Conservation (phyloP, 2,329 filamentous ascomycete genomes). For the Sporothrix humicola region DNA sequence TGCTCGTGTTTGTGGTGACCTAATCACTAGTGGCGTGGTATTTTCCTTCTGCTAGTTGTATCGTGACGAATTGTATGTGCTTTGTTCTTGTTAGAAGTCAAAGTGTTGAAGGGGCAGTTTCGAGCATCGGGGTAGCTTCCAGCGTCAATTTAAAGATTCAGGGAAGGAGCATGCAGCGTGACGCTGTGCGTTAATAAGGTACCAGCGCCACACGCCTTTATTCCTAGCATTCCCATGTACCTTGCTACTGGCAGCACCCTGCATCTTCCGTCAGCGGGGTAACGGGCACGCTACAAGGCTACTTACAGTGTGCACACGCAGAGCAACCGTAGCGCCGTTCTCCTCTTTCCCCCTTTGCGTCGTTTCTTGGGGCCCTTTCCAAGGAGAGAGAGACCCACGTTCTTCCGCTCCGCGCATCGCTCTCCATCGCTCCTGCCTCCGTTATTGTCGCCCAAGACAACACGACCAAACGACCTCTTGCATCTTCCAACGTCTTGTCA, state of each 20-base stretch:
- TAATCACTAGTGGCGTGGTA: not conserved
- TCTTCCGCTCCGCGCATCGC: slow-evolving; percentile 34
- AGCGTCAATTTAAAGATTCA: not conserved
- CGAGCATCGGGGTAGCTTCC: not conserved
- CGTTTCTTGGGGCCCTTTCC: not conserved
- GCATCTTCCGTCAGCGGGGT: slow-evolving; percentile 30
- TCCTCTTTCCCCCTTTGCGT: not conserved
- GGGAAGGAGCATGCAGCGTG: not conserved
- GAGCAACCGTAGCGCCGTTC: slow-evolving; percentile 24
- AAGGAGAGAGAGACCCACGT: slow-evolving; percentile 23
- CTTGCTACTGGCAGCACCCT: slow-evolving; percentile 4
- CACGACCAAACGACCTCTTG: not conserved
- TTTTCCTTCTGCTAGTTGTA: not conserved
- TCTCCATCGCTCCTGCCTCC: slow-evolving; percentile 20
- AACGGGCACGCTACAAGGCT: not conserved
- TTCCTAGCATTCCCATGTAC: not conserved
- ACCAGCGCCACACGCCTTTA: not conserved
- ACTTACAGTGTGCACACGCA: not conserved
- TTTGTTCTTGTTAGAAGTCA: too few species aligned
- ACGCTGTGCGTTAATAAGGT: slow-evolving; percentile 5
- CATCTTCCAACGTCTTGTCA: not conserved
- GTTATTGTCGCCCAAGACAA: slow-evolving; percentile 26
- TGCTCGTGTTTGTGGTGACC: not conserved
- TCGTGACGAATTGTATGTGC: not conserved
- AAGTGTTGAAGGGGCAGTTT: not conserved